Conservation (phyloP, 1,284 basidiomycete genomes). For the Sanguinoderma infundibulare region DNA sequence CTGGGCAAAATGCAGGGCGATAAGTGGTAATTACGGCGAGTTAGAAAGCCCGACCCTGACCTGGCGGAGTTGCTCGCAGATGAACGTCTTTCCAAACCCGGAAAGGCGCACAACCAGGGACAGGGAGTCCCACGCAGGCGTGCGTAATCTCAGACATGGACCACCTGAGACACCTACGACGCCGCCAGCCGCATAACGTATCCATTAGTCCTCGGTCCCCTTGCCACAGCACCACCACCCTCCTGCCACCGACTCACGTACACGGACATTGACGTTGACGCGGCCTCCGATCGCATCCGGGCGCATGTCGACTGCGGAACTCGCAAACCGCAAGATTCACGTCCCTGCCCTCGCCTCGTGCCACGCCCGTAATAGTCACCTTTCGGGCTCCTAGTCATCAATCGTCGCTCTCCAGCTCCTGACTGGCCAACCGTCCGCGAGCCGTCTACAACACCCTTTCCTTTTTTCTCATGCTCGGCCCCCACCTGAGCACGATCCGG, state of each 20-base stretch:
- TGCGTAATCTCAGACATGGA: neutral
- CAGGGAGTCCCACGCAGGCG: neutral
- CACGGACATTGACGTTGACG: neutral
- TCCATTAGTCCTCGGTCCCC: neutral
- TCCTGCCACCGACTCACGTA: neutral
- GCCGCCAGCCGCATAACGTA: neutral
- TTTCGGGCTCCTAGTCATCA: neutral
- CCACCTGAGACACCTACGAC: neutral
- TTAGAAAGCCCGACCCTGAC: neutral
- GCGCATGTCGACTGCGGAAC: constrained; percentile 2
- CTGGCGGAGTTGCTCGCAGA: neutral
- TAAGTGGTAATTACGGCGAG: neutral
- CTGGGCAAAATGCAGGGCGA: neutral
- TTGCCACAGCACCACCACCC: neutral
- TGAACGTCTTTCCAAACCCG: neutral
- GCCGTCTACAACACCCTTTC: too few species aligned
- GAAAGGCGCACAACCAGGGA: neutral
- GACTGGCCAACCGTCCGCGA: neutral
- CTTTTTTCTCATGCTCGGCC: too few species aligned
- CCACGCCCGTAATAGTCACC: constrained; percentile 20
- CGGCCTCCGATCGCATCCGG: neutral
- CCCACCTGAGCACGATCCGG: too few species aligned
- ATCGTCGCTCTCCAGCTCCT: neutral
- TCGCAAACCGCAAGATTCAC: constrained; percentile 3
- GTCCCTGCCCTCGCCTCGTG: constrained; percentile 16